Percentiles rank a stretch among this genome's conserved stretches.
These are phyloP conservation scores for Triticum monococcum DNA, from an alignment of 176 grass and related monocot genomes.

Conservation along the genomic window DNA sequence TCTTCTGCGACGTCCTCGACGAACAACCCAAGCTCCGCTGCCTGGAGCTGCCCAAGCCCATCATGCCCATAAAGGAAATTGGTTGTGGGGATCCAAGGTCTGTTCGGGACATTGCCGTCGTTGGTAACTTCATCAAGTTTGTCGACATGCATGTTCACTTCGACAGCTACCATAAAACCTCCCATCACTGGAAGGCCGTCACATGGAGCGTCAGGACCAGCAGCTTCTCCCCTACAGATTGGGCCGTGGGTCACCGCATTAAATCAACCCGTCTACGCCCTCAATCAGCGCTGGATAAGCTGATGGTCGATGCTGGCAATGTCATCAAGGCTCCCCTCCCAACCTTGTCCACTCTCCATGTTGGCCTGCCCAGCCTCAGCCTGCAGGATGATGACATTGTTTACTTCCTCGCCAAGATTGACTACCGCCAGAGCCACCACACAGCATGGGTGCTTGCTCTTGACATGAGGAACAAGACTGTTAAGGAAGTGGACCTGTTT, in stretches of 20 bases:
- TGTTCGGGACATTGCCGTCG: not conserved
- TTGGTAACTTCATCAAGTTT: not conserved
- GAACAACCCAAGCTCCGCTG: not conserved
- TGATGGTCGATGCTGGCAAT: not conserved
- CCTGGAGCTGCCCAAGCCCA: not conserved
- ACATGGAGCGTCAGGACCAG: not conserved
- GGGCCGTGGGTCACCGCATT: not conserved
- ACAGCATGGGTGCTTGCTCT: slow-evolving; percentile 1
- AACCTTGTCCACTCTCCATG: not conserved
- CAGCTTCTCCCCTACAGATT: not conserved
- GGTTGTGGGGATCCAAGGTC: not conserved
- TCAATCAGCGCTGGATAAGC: not conserved
- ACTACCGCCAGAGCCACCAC: not conserved
- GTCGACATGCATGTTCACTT: not conserved
- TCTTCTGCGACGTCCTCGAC: slow-evolving; percentile 2
- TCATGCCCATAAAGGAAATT: not conserved
- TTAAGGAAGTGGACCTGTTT: not conserved
- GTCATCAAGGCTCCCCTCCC: not conserved
- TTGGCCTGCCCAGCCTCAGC: not conserved
- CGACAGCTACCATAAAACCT: not conserved
- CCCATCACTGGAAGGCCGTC: not conserved
- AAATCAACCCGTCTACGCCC: not conserved
- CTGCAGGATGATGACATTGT: not conserved
- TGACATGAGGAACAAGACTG: not conserved
- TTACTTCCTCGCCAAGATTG: not conserved